Evolutionary conservation across 257 asterid genomes (phyloP).

Genomic region (Solanum infundibuliforme): DNA sequence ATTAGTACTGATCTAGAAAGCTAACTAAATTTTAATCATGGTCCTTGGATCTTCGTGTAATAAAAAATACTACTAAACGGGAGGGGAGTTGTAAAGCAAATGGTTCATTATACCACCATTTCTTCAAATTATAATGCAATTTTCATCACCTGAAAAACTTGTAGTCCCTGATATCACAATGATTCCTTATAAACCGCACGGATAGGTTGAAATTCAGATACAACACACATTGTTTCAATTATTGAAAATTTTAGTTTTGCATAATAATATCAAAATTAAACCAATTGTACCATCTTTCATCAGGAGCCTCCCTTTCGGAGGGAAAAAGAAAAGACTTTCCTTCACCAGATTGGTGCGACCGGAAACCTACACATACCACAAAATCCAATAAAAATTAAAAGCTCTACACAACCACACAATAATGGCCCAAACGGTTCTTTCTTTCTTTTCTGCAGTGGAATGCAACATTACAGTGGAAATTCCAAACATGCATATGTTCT

Average conservation of each 20-base stretch:
- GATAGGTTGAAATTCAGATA: not conserved
- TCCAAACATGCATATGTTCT: not conserved
- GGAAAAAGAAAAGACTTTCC: not conserved
- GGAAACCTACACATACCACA: not conserved
- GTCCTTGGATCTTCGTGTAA: not conserved
- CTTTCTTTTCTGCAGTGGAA: not conserved
- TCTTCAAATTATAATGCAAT: not conserved
- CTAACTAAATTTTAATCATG: not conserved
- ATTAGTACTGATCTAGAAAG: not conserved
- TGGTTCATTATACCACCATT: not conserved
- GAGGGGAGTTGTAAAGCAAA: not conserved
- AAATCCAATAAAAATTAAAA: not conserved
- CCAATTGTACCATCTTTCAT: constrained; percentile 15
- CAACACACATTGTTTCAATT: not conserved
- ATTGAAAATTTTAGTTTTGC: not conserved
- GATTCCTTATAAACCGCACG: not conserved
- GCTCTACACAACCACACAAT: not conserved
- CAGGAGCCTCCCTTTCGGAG: not conserved
- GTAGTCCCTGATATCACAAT: not conserved
- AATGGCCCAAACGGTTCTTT: not conserved
- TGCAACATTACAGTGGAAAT: not conserved
- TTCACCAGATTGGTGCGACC: not conserved
- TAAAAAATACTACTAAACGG: not conserved
- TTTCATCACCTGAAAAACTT: not conserved
- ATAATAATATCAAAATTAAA: not conserved